Base-by-base conservation (phyloP, 495 filamentous ascomycete genomes). In the Delitschia confertaspora region DNA sequence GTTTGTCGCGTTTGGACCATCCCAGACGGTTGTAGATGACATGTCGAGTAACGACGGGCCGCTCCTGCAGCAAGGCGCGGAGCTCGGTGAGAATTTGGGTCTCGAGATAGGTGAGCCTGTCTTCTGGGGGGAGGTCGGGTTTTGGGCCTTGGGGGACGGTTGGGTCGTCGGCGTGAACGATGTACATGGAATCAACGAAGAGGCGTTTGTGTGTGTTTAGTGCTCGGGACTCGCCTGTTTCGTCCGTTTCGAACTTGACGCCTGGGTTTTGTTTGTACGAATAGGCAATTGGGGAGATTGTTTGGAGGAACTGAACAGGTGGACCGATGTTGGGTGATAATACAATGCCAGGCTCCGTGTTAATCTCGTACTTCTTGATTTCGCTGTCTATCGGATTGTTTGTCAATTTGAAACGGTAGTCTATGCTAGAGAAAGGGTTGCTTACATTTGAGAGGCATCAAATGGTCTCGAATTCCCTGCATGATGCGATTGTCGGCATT, bases 31-130 rank as follows among this genome's bases (percentile, higher is more conserved):
- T 93, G 55, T 75, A 72, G 38, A 94, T 69, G 2, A 76, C 80
- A 37, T 87, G 77, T 0, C 87, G 78, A 3, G 87, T 93, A 78
- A 85, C 93, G 54, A 93, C 80, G 3, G 88, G 87, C 1, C 89
- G 75, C 46, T 79, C 59, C 4, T 77, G 66, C 59, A 95, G 77
- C 17, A 83, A 65, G 2, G 63, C 54, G 9, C 69, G 61, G 16
- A 94, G 63, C 21, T 69, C 67, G 2, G 64, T 64, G 54, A 93
- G 69, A 27, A 81, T 67, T 11, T 64, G 57, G 34, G 70, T 78
- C 33, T 91, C 65, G 11, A 65, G 59, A 1, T 62, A 53, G 30
- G 70, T 67, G 11, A 76, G 63, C 2, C 57, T 63, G 8, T 58
- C 47, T 38, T 76, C 63, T 6, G 71, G 66, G 2, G 63, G 62